Base-by-base conservation (phyloP, 148 eudicot genomes). In the Amaranthus cruentus region DNA sequence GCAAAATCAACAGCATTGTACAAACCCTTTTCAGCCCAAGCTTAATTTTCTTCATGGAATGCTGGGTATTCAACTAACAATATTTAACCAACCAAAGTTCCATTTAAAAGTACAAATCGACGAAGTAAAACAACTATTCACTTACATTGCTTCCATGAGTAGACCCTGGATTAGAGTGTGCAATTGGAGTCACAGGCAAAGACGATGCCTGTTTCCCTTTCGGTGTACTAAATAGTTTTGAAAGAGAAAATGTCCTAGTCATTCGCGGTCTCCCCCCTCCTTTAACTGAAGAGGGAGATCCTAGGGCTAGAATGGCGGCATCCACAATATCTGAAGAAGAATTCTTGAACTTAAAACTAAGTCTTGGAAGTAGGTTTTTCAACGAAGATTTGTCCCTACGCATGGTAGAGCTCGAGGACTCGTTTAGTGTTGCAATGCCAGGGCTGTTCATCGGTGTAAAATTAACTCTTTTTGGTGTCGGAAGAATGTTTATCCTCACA, bases 81-180 rank as follows among this genome's bases (percentile, higher is more conserved):
- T 11, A 59, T 11, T 38, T 18, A 48, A 62, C 57, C 59, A 49
- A 60, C n/a, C 48, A 1, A 60, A 60, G 0, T 60, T 38, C 14
- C 51, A 68, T 8, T 28, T 64, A 12, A n/a, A 13, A 53, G 21
- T 69, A 54, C 48, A 58, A 12, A 51, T 58, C 9, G 57, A 54
- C 21, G 14, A 7, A 7, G 66, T 15, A 61, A 15, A 12, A 11
- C 14, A 14, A 9, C 51, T 12, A 62, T 28, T 68, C 79, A 75
- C 76, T 78, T 68, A 75, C 83, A 80, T 75, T 76, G 59, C 92
- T 84, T 70, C 97, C 97, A 82, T 90, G 96, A 55, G 80, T 81
- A 43, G 99, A 92, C 70, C 90, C 94, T 0, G 92, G 97, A 81
- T 92, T 96, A 15, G 99, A 96, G 81, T 96, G 99, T 72, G 82